Conservation (phyloP, 371 early-diverging fungal species). For the Zopfochytrium polystomum region DNA sequence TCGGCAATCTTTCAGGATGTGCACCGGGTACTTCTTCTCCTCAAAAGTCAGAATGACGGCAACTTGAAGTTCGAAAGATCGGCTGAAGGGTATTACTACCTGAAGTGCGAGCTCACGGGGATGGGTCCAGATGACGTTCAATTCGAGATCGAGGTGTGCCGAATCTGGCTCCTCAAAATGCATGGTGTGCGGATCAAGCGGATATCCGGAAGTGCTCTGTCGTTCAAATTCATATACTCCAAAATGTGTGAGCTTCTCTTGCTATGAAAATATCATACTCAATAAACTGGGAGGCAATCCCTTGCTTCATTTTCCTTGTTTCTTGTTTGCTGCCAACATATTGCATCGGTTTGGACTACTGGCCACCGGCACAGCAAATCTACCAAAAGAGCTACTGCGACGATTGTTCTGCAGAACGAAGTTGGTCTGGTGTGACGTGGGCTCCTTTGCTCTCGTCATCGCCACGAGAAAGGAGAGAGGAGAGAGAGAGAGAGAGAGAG, state of each 20-base stretch:
- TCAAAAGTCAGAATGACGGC: constrained; percentile 20
- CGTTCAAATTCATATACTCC: constrained; percentile 50
- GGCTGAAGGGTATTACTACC: constrained; percentile 43
- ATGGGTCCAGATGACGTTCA: constrained; percentile 29
- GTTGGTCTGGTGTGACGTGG: too few species aligned
- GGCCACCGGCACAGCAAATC: too few species aligned
- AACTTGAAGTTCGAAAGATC: constrained; percentile 33
- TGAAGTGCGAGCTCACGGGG: constrained; percentile 29
- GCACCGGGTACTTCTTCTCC: constrained; percentile 45
- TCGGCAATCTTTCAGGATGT: constrained; percentile 52
- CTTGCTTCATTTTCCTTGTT: too few species aligned
- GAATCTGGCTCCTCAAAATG: constrained; percentile 54
- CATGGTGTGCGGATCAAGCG: constrained; percentile 55
- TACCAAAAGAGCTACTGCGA: too few species aligned
- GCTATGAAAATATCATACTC: too few species aligned
- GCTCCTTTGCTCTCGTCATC: too few species aligned
- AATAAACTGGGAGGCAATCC: too few species aligned
- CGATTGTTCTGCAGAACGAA: too few species aligned
- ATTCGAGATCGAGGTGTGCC: constrained; percentile 57
- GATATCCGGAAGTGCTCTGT: constrained; percentile 46
- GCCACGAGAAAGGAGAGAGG: too few species aligned
- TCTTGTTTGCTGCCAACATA: too few species aligned
- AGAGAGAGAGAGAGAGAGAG: too few species aligned
- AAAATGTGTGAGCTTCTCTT: constrained; percentile 31
- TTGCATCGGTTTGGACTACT: too few species aligned